Evolutionary conservation across 140 eudicot genomes (phyloP).

Genomic region (Stevia rebaudiana): DNA sequence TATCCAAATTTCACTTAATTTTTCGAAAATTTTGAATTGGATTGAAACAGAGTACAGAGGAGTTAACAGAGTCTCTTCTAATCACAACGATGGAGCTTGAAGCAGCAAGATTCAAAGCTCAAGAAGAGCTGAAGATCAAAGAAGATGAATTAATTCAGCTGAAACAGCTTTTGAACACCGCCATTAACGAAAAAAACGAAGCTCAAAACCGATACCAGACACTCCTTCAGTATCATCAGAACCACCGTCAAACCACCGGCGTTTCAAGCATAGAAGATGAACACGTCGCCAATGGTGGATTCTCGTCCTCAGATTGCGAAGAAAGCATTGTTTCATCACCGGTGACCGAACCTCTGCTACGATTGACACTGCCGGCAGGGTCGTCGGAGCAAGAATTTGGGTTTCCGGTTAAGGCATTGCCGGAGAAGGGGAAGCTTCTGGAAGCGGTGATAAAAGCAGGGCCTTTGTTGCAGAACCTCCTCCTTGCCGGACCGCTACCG

Average conservation of each 20-base stretch:
- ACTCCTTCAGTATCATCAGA: constrained; percentile 5
- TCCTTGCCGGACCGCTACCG: constrained; percentile 83
- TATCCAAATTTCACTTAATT: neutral
- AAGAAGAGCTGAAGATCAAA: constrained; percentile 50
- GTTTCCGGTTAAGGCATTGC: constrained; percentile 37
- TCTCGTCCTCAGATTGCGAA: constrained; percentile 63
- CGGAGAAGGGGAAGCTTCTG: constrained; percentile 66
- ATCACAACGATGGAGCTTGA: constrained; percentile 79
- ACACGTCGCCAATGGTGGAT: constrained; percentile 34
- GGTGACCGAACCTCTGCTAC: constrained; percentile 18
- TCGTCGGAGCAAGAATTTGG: constrained; percentile 20
- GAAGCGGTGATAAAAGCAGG: constrained; percentile 90
- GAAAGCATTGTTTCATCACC: constrained; percentile 75
- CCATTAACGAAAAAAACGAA: constrained; percentile 30
- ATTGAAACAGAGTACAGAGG: constrained; percentile 48
- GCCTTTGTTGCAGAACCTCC: constrained; percentile 70
- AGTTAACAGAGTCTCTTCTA: constrained; percentile 45
- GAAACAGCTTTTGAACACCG: constrained; percentile 35
- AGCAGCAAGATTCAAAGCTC: constrained; percentile 50
- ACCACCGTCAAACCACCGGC: constrained; percentile 30
- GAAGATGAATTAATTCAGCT: constrained; percentile 48
- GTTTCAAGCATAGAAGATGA: constrained; percentile 66
- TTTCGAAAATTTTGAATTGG: neutral
- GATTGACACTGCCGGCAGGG: constrained; percentile 2
- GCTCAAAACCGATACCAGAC: constrained; percentile 35